Evolutionary conservation across 345 rosid species (phyloP), one percentile per base, ranked within the genome.

Genomic region (Erysimum cheiranthoides): DNA sequence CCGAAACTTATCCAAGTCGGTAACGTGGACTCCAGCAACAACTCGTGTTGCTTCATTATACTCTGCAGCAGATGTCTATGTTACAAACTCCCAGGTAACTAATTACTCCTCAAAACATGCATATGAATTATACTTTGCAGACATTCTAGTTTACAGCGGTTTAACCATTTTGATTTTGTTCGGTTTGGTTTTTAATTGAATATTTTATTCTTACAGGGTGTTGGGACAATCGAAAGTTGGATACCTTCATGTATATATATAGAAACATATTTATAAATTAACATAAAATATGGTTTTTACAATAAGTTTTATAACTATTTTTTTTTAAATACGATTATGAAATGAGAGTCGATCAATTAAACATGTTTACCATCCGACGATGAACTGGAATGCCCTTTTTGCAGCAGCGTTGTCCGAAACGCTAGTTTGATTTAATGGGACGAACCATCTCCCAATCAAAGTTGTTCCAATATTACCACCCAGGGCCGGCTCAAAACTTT

Each of bases 41-140:
- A 94, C 97, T 50, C 97, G 84, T 43, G 92, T 94, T 65, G 90
- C 92, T 75, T 91, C 97, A 0, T 87, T 94, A 57, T 90, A 94
- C 84, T 90, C 98, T 78, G 97, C 98, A 38, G 98, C 97, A 3
- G 98, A 91, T 86, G 92, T 85, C 70, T 91, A 94, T 77, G 88
- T 87, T 58, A 91, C 87, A 65, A 91, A 94, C 80, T 87, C 98
- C 32, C 98, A 93, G 98, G 97, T 93, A 59, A 53, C 18, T 68
- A 27, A 9, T 36, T 17, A 45, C 18, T 64, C 38, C 38, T 64
- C 47, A 21, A 42, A 43, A 54, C 35, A 18, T 43, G 63, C 52
- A n/a, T 42, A 4, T 70, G 1, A 5, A 28, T 39, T 56, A 10
- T 39, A 21, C 25, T 5, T 14, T 8, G 27, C 10, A 12, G 49